Conservation (phyloP, 2,329 filamentous ascomycete genomes). For the Aschersonia sp. region DNA sequence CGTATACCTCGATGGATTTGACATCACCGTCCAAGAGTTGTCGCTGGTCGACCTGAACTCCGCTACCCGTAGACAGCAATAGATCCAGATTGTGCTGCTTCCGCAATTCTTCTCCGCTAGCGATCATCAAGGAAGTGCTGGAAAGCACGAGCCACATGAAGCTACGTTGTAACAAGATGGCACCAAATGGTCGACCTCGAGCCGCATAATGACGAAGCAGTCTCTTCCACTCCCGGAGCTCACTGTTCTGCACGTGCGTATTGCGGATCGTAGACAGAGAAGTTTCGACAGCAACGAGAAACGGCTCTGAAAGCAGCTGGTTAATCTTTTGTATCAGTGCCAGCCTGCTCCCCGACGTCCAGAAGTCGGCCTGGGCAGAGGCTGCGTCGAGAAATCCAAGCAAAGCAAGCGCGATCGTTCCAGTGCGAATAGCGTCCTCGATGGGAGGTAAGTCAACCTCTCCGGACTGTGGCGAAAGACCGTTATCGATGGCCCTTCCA, state of each 20-base stretch:
- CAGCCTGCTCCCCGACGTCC: conserved; percentile 60
- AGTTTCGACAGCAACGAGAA: conserved; percentile 75
- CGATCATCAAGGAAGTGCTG: conserved; percentile 58
- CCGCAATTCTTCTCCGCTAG: conserved; percentile 43
- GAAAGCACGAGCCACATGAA: conserved; percentile 77
- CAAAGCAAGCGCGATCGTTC: conserved; percentile 71
- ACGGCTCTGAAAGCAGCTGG: conserved; percentile 65
- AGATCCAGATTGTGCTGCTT: conserved; percentile 58
- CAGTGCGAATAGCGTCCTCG: conserved; percentile 52
- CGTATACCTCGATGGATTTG: conserved; percentile 46
- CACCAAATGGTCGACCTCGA: conserved; percentile 67
- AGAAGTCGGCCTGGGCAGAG: conserved; percentile 65
- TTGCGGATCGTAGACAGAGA: conserved; percentile 85
- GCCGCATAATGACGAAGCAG: conserved; percentile 72
- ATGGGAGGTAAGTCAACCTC: conserved; percentile 44
- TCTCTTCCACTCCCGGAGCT: conserved; percentile 74
- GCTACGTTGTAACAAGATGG: conserved; percentile 79
- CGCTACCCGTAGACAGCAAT: conserved; percentile 44
- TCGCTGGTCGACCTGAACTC: conserved; percentile 19
- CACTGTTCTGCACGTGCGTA: conserved; percentile 47
- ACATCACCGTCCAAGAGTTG: conserved; percentile 35
- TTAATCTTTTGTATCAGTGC: conserved; percentile 58
- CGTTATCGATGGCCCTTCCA: conserved; percentile 40
- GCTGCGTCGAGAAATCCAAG: conserved; percentile 80
- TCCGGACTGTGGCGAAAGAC: conserved; percentile 36